Evolutionary conservation across 1,139 yeast species (phyloP).

Genomic region (Candida pseudoviswanathii): DNA sequence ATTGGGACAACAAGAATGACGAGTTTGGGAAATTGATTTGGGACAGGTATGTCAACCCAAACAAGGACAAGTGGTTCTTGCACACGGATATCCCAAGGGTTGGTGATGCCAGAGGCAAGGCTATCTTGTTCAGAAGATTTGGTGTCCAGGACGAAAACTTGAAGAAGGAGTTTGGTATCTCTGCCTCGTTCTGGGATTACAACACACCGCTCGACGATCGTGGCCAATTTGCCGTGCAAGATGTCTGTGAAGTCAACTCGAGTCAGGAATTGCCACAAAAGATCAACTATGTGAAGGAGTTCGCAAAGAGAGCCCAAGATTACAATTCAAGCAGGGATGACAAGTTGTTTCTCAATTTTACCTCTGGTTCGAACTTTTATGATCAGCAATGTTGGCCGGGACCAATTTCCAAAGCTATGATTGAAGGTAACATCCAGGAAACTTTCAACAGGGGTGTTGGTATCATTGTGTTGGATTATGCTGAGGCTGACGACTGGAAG

Average conservation of each 20-base stretch:
- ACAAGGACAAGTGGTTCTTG: slow-evolving; percentile 64
- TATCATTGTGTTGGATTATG: slow-evolving; percentile 70
- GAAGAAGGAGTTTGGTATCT: slow-evolving; percentile 57
- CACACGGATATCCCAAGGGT: slow-evolving; percentile 56
- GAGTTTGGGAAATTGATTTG: slow-evolving; percentile 69
- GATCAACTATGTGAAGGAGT: slow-evolving; percentile 56
- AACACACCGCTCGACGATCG: slow-evolving; percentile 68
- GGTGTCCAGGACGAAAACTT: slow-evolving; percentile 55
- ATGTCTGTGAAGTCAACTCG: slow-evolving; percentile 65
- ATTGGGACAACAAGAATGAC: slow-evolving; percentile 62
- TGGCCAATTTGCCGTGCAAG: slow-evolving; percentile 68
- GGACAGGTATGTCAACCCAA: slow-evolving; percentile 55
- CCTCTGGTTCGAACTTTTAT: slow-evolving; percentile 75
- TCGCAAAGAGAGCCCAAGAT: slow-evolving; percentile 55
- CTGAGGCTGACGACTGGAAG: slow-evolving; percentile 65
- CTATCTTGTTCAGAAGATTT: slow-evolving; percentile 68
- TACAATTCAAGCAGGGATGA: slow-evolving; percentile 52
- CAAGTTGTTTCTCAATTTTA: slow-evolving; percentile 70
- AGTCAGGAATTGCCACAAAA: slow-evolving; percentile 60
- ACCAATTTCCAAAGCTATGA: slow-evolving; percentile 58
- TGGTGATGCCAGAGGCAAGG: slow-evolving; percentile 69
- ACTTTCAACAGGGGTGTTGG: slow-evolving; percentile 55
- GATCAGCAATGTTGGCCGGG: slow-evolving; percentile 78
- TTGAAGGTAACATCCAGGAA: slow-evolving; percentile 48
- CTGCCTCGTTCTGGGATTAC: slow-evolving; percentile 69